These are phyloP conservation scores for Stachybotrys chlorohalonatus DNA, from an alignment of 2,329 filamentous ascomycete species.

Conservation along the genomic window DNA sequence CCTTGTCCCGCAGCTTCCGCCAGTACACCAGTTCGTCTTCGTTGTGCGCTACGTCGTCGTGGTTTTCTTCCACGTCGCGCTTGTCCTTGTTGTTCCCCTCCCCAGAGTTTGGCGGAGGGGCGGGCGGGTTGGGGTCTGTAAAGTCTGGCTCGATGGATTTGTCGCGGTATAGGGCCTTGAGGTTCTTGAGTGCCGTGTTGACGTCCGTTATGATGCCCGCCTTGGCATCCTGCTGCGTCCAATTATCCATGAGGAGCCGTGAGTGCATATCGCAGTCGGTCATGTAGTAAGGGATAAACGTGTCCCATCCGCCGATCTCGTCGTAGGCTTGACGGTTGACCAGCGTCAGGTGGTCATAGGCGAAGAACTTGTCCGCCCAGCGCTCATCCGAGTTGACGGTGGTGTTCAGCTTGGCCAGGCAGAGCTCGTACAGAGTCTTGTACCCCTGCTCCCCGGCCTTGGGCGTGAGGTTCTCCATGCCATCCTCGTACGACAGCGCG, in stretches of 20 bases:
- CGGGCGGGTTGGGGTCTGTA: constrained; percentile 24
- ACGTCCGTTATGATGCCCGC: constrained; percentile 37
- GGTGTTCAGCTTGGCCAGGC: constrained; percentile 23
- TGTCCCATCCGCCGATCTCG: constrained; percentile 46
- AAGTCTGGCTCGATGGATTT: constrained; percentile 25
- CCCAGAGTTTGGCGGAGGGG: constrained; percentile 3
- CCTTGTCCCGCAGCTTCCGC: constrained; percentile 11
- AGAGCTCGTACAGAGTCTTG: constrained; percentile 31
- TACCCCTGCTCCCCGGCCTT: constrained; percentile 25
- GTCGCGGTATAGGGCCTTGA: constrained; percentile 35
- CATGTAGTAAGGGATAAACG: constrained; percentile 47
- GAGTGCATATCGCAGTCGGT: constrained; percentile 49
- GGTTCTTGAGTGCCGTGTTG: constrained; percentile 32
- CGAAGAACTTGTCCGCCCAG: constrained; percentile 47
- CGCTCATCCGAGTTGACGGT: constrained; percentile 20
- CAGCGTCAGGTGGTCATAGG: constrained; percentile 48
- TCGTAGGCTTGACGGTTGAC: constrained; percentile 44
- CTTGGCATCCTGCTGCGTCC: constrained; percentile 26
- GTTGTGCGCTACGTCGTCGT: not conserved
- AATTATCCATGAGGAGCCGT: constrained; percentile 35
- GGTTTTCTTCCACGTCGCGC: constrained; percentile 4
- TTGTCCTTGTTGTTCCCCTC: constrained; percentile 3
- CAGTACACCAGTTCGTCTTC: constrained; percentile 7
- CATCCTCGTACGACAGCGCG: constrained; percentile 30
- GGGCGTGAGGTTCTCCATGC: constrained; percentile 21